These are phyloP conservation scores for Aspergillus sp. DNA, from an alignment of 2,329 filamentous ascomycete genomes.

Conservation along the genomic window DNA sequence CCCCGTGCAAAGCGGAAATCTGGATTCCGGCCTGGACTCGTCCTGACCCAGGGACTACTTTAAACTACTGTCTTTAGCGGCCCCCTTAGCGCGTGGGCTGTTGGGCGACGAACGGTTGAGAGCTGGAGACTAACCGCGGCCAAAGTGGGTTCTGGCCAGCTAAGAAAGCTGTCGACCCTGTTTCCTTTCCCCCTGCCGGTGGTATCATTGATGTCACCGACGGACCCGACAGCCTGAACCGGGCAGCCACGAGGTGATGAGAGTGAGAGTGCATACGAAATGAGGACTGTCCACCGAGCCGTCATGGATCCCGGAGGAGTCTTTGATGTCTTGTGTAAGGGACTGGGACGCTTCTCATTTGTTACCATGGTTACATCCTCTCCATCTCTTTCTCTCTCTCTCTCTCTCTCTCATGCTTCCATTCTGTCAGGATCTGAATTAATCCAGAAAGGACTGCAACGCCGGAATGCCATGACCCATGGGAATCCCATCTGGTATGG, in stretches of 20 bases:
- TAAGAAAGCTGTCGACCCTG: background rate
- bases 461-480: background rate
- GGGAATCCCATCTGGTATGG: background rate
- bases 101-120: constrained; percentile 11
- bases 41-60: constrained; percentile 10
- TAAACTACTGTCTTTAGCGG: constrained; percentile 7
- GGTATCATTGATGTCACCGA: background rate
- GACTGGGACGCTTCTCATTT: background rate
- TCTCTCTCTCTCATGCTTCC: background rate
- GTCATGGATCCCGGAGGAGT: background rate
- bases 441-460: background rate
- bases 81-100: constrained; percentile 11
- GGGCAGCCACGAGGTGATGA: background rate
- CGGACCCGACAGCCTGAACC: background rate
- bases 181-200: background rate
- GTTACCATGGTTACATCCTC: constrained; percentile 5
- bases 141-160: constrained; percentile 7
- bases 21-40: constrained; percentile 8
- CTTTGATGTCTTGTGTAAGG: constrained; percentile 2
- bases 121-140: constrained; percentile 4
- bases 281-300: background rate
- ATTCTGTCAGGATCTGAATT: background rate
- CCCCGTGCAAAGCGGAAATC: background rate
- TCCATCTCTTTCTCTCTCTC: background rate
- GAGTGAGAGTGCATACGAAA: background rate